These are phyloP conservation scores for Perilla frutescens DNA, from an alignment of 257 asterid genomes.

Conservation along the genomic window DNA sequence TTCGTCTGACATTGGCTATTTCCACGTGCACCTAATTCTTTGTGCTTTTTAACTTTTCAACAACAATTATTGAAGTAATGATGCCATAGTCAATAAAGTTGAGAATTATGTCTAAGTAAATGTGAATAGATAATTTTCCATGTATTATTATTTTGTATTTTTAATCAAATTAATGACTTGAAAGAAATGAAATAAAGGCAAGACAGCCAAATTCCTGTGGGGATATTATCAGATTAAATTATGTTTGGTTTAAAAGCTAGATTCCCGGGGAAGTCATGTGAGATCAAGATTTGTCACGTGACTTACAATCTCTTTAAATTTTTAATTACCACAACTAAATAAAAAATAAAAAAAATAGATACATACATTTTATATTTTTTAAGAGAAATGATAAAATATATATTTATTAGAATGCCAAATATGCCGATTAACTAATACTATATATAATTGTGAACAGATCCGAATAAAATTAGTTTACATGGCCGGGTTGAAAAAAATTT, in stretches of 20 bases:
- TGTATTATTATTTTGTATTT: not conserved
- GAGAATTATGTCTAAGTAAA: constrained; percentile 26
- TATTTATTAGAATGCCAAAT: too few relatives aligned
- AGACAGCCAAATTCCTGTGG: constrained; percentile 35
- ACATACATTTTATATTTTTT: too few relatives aligned
- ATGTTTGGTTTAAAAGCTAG: constrained; percentile 37
- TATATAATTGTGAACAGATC: not conserved
- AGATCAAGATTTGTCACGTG: constrained; percentile 52
- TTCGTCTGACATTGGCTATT: constrained; percentile 42
- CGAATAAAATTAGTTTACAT: too few relatives aligned
- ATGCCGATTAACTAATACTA: not conserved
- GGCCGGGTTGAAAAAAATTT: too few relatives aligned
- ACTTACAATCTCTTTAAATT: constrained; percentile 23
- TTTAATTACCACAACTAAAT: not conserved
- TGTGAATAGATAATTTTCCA: not conserved
- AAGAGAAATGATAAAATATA: too few relatives aligned
- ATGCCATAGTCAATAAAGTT: constrained; percentile 52
- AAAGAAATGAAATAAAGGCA: constrained; percentile 32
- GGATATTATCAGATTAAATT: constrained; percentile 27
- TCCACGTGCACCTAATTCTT: constrained; percentile 53
- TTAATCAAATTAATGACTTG: constrained; percentile 20
- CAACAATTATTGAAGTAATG: constrained; percentile 64
- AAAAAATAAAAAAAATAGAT: too few relatives aligned
- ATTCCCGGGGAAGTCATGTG: constrained; percentile 57
- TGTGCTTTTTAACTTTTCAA: constrained; percentile 44